Evolutionary conservation across 2,329 filamentous ascomycete genomes (phyloP), one percentile per base, ranked within the genome.

Genomic region (Aspergillus sp.): DNA sequence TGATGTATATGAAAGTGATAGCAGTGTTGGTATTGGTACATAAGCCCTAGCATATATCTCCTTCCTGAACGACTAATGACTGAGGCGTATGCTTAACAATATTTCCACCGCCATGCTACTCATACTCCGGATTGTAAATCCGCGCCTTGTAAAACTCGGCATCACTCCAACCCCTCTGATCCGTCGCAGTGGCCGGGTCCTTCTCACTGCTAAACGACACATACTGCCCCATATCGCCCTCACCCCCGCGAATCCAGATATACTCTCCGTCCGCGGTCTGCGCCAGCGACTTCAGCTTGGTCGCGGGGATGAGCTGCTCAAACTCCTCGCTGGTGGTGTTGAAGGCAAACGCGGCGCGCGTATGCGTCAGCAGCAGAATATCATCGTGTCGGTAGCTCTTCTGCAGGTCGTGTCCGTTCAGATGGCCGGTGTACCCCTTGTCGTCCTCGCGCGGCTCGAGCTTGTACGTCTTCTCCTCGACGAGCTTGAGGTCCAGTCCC

Each of bases 61-160:
- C n/a, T n/a, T n/a, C n/a, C n/a, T n/a, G n/a, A n/a, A n/a, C n/a
- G n/a, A n/a, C n/a, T n/a, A n/a, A n/a, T n/a, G n/a, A n/a, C n/a
- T n/a, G n/a, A n/a, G n/a, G n/a, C n/a, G n/a, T n/a, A n/a, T n/a
- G n/a, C n/a, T n/a, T n/a, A n/a, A 6, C 21, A 23, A 23, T 23
- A 4, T 6, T 4, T 23, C 6, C 21, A 4, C 21, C 16, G 5
- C 14, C 3, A 10, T 23, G 23, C 32, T 38, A 58, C 20, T 56
- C 50, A 50, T 53, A 58, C 10, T 41, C 53, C n/a, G 50, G 41
- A 21, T 47, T 38, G 32, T 54, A 59, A 32, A 60, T 50, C 43
- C 54, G 52, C 43, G 58, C 56, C 43, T 60, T 60, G 46, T 60
- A 60, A 25, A 60, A 56, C 36, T 53, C 49, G 13, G 55, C 54